Percentiles rank a stretch among this genome's conserved stretches.
Conservation (phyloP, 2,329 filamentous ascomycete species). For the Cladosporium austrohemisphaericum region DNA sequence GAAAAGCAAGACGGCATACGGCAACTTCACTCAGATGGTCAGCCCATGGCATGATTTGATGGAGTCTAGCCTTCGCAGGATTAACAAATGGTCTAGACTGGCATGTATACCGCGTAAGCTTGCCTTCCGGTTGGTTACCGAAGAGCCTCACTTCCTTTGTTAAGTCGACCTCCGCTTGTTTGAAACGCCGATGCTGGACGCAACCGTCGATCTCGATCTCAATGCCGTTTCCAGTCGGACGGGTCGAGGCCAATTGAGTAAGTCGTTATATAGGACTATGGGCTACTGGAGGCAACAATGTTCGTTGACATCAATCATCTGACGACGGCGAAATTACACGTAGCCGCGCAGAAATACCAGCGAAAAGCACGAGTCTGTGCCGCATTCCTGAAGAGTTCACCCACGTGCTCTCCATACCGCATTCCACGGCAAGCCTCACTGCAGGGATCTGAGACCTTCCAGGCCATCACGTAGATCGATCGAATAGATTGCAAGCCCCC, state of each 20-base stretch:
- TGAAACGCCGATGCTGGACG: background rate
- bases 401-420: slow-evolving; percentile 8
- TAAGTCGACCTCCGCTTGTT: slow-evolving; percentile 5
- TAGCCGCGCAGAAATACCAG: background rate
- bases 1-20: slow-evolving; percentile 1
- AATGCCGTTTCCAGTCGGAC: slow-evolving; percentile 1
- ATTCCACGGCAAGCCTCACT: slow-evolving; percentile 12
- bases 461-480: slow-evolving; percentile 4
- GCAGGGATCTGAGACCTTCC: slow-evolving; percentile 14
- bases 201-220: slow-evolving; percentile 13
- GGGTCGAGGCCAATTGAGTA: background rate
- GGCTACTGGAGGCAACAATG: background rate
- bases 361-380: background rate
- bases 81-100: slow-evolving; percentile 9
- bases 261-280: slow-evolving; percentile 8
- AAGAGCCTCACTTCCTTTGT: slow-evolving; percentile 1
- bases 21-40: background rate
- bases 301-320: background rate
- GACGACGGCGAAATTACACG: background rate
- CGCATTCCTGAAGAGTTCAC: slow-evolving; percentile 7
- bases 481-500: slow-evolving; percentile 1
- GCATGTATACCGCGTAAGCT: background rate
- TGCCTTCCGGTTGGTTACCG: background rate
- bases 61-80: background rate
- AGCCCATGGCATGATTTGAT: background rate